Percentiles rank a stretch among this genome's conserved stretches.
These are phyloP conservation scores for Neonectria faginata DNA, from an alignment of 2,329 filamentous ascomycete species.

Conservation along the genomic window DNA sequence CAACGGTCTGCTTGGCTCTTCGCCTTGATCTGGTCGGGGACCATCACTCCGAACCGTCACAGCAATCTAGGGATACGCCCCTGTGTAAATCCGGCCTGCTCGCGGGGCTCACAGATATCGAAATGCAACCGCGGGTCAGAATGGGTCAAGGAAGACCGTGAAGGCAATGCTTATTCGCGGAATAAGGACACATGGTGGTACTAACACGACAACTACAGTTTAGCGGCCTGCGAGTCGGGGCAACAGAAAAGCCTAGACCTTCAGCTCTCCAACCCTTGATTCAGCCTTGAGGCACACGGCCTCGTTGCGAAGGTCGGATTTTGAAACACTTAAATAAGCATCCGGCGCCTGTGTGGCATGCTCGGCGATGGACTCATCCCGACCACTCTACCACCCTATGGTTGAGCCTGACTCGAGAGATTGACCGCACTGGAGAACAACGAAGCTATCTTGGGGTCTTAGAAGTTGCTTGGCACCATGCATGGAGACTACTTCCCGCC, in stretches of 20 bases:
- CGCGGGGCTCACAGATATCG: neutral
- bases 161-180: neutral
- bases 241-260: neutral
- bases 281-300: neutral
- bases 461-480: neutral
- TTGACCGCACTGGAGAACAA: neutral
- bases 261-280: conserved; percentile 2
- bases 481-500: neutral
- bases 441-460: neutral
- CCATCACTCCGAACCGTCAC: no score
- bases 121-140: neutral
- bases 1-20: no score
- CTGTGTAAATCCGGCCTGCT: neutral
- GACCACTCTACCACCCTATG: neutral
- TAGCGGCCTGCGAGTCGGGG: conserved; percentile 5
- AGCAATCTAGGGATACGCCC: neutral
- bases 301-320: neutral
- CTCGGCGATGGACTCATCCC: neutral
- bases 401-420: neutral
- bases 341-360: neutral
- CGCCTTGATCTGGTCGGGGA: no score
- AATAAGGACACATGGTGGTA: neutral
- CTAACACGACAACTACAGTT: neutral
- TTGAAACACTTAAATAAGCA: neutral
- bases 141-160: neutral